Base-by-base conservation (phyloP, 2,329 filamentous ascomycete species). In the Bipolaris gigantea region DNA sequence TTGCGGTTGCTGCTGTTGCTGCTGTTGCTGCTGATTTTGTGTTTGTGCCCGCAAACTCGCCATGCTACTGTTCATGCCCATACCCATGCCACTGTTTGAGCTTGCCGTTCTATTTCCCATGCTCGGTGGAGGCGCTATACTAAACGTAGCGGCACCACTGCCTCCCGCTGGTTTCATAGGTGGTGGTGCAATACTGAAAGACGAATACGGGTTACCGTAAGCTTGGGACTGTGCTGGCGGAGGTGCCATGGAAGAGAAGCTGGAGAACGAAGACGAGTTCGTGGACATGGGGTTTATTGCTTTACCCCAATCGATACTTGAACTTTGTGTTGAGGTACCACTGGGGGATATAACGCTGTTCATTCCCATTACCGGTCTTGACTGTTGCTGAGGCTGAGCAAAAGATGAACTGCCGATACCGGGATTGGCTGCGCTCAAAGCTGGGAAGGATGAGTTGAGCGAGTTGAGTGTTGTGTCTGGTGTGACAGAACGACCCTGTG, bases 171-270 rank as follows among this genome's bases (percentile, higher is more conserved):
- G 38, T 34, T 63, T 68, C 15, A 30, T 18, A 2, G 73, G 71
- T 5, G 75, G 73, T n/a, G 74, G 74, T n/a, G 72, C 68, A 36
- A 76, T 75, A 34, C 67, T 68, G 43, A 75, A 74, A 1, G 67
- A 60, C 13, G 73, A 71, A 33, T 72, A 75, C 4, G 70, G 68
- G 45, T 61, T 67, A 16, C 60, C 63, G 23, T 70, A 60, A 19
- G 53, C 39, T 27, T 61, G 59, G 15, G 58, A 27, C 16, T 65
- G 64, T 18, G 62, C 50, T 5, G 59, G 61, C 16, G 56, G 81
- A 69, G 15, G 80, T 74, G 83, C 83, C 83, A 73, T 84, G 79
- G 52, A 84, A 80, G 51, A 84, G 56, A 73, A 75, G 15, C 79
- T 77, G 0, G 78, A 73, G 5, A 67, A 56, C 4, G 56, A 54